phyloP scores from a whole-genome alignment of 1,284 basidiomycete species.

The Sphagnurus paluster region DNA sequence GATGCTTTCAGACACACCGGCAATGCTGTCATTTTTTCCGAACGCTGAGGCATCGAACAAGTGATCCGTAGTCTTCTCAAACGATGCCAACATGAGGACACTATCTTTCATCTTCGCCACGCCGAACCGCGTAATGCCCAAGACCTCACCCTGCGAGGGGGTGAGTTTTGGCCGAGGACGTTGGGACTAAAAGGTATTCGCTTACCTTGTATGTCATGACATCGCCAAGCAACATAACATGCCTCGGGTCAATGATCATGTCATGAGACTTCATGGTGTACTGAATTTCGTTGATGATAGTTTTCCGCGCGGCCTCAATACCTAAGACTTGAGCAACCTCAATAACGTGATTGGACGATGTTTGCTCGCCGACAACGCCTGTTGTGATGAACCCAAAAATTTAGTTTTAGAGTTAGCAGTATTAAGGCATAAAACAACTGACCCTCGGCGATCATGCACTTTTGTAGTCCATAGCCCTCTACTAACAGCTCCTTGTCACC shows the following conservation, averaged over 20 bases:
- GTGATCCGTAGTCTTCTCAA: conserved; percentile 99
- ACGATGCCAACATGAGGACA: conserved; percentile 98
- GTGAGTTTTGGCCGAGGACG: conserved; percentile 2
- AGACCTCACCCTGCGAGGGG: conserved; percentile 80
- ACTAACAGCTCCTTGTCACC: conserved; percentile 88
- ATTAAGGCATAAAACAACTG: conserved; percentile 20
- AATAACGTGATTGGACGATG: conserved; percentile 97
- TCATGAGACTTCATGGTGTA: conserved; percentile 97
- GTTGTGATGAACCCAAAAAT: not conserved
- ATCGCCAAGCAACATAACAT: conserved; percentile 98
- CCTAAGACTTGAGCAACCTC: conserved; percentile 94
- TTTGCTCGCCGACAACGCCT: conserved; percentile 92
- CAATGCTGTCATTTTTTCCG: conserved; percentile 93
- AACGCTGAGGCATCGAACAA: conserved; percentile 97
- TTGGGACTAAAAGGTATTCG: not conserved
- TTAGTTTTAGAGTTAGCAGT: conserved; percentile 1
- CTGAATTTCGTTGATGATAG: conserved; percentile 97
- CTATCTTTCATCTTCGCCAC: conserved; percentile 99
- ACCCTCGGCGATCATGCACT: conserved; percentile 98
- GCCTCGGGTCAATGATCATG: conserved; percentile 98
- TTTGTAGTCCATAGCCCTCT: conserved; percentile 96
- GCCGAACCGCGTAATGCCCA: conserved; percentile 98
- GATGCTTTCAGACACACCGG: conserved; percentile 98
- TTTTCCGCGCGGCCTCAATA: conserved; percentile 94
- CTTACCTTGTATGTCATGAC: conserved; percentile 97